These are phyloP conservation scores for Paracoccidioides brasiliensis DNA, from an alignment of 2,329 filamentous ascomycete species.

Conservation along the genomic window DNA sequence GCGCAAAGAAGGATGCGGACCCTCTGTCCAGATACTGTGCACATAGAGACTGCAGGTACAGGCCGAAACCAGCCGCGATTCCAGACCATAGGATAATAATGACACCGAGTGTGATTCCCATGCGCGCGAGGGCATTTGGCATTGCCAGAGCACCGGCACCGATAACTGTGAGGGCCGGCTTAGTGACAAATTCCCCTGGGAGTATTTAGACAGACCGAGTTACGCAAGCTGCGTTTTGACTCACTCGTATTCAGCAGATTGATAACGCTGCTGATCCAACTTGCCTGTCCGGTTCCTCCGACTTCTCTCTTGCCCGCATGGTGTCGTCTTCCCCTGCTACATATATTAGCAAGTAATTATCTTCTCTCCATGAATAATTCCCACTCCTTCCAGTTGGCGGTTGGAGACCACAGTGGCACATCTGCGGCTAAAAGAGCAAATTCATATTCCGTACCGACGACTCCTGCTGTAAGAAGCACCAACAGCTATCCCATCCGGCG, in stretches of 20 bases:
- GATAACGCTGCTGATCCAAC: slow-evolving; percentile 81
- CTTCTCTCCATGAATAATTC: neutral
- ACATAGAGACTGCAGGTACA: slow-evolving; percentile 90
- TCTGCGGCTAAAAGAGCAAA: neutral
- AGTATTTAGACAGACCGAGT: neutral
- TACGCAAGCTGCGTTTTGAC: slow-evolving; percentile 23
- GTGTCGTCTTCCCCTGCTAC: slow-evolving; percentile 16
- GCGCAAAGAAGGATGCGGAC: slow-evolving; percentile 82
- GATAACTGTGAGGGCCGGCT: slow-evolving; percentile 48
- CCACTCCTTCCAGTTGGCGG: neutral
- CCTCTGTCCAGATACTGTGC: slow-evolving; percentile 86
- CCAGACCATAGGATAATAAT: slow-evolving; percentile 86
- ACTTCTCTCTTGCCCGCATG: slow-evolving; percentile 55
- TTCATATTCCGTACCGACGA: slow-evolving; percentile 18
- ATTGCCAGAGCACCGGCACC: slow-evolving; percentile 88
- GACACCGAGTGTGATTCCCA: slow-evolving; percentile 77
- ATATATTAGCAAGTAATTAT: neutral
- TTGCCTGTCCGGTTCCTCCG: slow-evolving; percentile 59
- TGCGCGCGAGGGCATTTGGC: slow-evolving; percentile 91
- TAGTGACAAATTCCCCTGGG: neutral
- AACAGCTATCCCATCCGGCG: slow-evolving; percentile 16
- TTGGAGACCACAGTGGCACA: neutral
- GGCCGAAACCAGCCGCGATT: slow-evolving; percentile 73
- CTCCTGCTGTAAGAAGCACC: slow-evolving; percentile 15
- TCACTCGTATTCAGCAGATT: slow-evolving; percentile 92